phyloP scores from a whole-genome alignment of 1,284 basidiomycete genomes.

The Boletus calvinii region DNA sequence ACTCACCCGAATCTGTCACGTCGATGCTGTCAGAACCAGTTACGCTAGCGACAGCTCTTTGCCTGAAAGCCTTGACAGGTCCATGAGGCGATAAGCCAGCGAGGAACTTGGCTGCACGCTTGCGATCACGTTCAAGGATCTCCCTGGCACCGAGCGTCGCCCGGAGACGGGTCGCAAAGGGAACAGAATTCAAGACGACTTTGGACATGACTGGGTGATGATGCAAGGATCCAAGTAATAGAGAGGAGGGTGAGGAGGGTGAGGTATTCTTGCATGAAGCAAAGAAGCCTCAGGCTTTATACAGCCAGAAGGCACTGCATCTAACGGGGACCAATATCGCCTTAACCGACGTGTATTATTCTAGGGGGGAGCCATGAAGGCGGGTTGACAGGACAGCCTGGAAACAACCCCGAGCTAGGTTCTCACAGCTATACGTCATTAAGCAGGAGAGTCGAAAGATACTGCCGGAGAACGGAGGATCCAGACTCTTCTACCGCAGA shows the following conservation, averaged over 20 bases:
- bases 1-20: constrained; percentile 52
- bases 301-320: constrained; percentile 4
- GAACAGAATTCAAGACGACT: constrained; percentile 38
- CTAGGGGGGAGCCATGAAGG: background rate
- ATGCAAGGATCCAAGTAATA: background rate
- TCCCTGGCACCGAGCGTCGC: constrained; percentile 40
- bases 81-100: constrained; percentile 52
- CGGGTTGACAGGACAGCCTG: background rate
- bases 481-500: background rate
- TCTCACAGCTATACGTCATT: background rate
- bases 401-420: constrained; percentile 3
- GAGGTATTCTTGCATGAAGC: background rate
- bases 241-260: background rate
- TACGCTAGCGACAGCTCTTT: background rate
- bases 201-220: constrained; percentile 19
- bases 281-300: constrained; percentile 21
- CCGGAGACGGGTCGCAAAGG: constrained; percentile 45
- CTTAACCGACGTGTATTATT: background rate
- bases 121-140: constrained; percentile 51
- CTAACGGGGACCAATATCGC: background rate
- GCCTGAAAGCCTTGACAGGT: constrained; percentile 29
- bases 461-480: background rate
- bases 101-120: constrained; percentile 53
- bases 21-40: constrained; percentile 40
- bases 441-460: background rate